phyloP scores from a whole-genome alignment of 148 eudicot genomes.

The Fagopyrum tataricum region DNA sequence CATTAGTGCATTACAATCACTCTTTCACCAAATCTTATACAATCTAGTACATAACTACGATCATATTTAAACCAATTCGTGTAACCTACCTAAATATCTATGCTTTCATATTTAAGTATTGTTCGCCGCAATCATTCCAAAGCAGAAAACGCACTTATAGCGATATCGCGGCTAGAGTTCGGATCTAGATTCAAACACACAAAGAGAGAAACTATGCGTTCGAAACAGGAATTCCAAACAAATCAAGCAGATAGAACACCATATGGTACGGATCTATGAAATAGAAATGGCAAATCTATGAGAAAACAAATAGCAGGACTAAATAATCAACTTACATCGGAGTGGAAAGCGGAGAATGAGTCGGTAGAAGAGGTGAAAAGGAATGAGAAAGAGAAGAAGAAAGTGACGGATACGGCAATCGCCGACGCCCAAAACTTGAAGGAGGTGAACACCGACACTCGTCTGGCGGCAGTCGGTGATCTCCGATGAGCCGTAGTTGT shows the following conservation, averaged over 20 bases:
- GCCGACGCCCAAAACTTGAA: conserved; percentile 18
- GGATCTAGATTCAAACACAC: background rate
- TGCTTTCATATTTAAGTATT: background rate
- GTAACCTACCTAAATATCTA: background rate
- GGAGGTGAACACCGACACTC: conserved; percentile 5
- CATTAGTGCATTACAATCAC: background rate
- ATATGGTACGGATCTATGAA: conserved; percentile 7
- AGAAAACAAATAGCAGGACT: background rate
- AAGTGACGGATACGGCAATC: conserved; percentile 19
- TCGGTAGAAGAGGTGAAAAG: conserved; percentile 23
- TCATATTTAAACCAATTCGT: background rate
- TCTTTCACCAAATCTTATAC: background rate
- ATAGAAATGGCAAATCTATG: background rate
- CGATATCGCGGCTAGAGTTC: background rate
- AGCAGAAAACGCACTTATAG: background rate
- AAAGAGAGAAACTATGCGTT: background rate
- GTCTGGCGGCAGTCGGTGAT: background rate
- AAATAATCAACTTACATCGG: conserved; percentile 9
- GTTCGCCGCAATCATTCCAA: background rate
- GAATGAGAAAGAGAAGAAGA: conserved; percentile 21
- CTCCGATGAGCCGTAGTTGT: conserved; percentile 7
- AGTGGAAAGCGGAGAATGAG: conserved; percentile 20
- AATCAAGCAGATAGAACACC: background rate
- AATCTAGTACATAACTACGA: background rate
- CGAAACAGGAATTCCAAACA: background rate